Conservation (phyloP, 345 rosid species). For the Pistacia integerrima region DNA sequence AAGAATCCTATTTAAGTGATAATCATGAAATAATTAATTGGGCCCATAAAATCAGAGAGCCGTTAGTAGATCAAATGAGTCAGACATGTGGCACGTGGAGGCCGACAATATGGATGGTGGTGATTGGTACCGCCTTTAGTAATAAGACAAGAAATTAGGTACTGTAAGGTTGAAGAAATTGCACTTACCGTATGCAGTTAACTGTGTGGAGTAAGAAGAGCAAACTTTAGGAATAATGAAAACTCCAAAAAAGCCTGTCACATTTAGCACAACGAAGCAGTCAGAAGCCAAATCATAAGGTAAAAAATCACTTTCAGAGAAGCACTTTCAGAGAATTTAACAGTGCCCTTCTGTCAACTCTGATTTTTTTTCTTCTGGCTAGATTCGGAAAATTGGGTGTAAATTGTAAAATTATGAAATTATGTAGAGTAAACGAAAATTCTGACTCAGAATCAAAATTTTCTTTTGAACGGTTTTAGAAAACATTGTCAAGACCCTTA, state of each 20-base stretch:
- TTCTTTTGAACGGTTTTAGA: no score
- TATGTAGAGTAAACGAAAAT: background rate
- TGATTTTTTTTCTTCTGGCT: background rate
- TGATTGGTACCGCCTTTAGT: background rate
- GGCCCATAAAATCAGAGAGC: slow-evolving; percentile 26
- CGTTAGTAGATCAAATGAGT: slow-evolving; percentile 15
- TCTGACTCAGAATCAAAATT: no score
- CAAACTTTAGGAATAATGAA: slow-evolving; percentile 77
- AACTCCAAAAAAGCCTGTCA: slow-evolving; percentile 78
- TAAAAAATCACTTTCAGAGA: background rate
- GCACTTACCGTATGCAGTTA: slow-evolving; percentile 65
- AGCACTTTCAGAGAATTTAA: slow-evolving; percentile 8
- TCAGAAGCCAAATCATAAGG: background rate
- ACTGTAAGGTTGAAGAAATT: background rate
- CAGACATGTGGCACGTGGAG: background rate
- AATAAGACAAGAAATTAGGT: background rate
- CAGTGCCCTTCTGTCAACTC: background rate
- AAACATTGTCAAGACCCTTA: no score
- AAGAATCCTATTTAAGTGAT: slow-evolving; percentile 22
- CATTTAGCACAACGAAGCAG: slow-evolving; percentile 7
- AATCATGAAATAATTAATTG: background rate
- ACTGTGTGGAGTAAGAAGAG: slow-evolving; percentile 61
- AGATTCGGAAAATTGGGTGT: background rate
- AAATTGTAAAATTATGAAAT: background rate
- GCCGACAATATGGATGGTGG: background rate